These are phyloP conservation scores for Oxytropis ochrocephala DNA, from an alignment of 306 rosid species.

Conservation along the genomic window DNA sequence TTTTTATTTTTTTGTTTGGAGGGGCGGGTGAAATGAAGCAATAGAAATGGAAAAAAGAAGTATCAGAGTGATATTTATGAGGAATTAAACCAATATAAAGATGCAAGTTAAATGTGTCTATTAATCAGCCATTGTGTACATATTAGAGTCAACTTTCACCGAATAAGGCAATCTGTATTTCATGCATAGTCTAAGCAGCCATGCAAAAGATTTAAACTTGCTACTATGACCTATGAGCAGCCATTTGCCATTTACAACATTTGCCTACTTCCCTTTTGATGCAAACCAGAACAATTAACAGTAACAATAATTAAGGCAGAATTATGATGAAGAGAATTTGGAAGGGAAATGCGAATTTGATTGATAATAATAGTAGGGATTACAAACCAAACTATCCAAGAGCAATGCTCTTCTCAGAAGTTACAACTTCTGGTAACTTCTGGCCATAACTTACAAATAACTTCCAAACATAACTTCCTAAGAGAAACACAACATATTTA, in stretches of 20 bases:
- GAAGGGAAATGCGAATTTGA: too few relatives aligned
- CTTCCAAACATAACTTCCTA: too few relatives aligned
- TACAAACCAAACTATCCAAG: too few relatives aligned
- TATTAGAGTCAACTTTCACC: not conserved
- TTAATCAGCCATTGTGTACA: not conserved
- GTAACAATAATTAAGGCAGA: too few relatives aligned
- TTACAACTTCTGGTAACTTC: too few relatives aligned
- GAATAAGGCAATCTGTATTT: not conserved
- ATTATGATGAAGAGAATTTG: too few relatives aligned
- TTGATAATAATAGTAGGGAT: too few relatives aligned
- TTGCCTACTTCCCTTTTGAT: not conserved
- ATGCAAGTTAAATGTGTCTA: not conserved
- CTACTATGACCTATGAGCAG: not conserved
- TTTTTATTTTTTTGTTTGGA: not conserved
- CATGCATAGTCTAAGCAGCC: not conserved
- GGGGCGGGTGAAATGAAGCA: not conserved
- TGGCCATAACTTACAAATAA: too few relatives aligned
- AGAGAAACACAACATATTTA: too few relatives aligned
- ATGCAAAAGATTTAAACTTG: not conserved
- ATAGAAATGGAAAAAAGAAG: not conserved
- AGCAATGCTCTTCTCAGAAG: too few relatives aligned
- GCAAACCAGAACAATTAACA: too few relatives aligned
- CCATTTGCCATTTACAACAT: not conserved
- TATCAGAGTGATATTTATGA: not conserved
- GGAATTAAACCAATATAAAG: not conserved